Evolutionary conservation across 768 basidiomycete genomes (phyloP), one percentile per base, ranked within the genome.

Genomic region (Amanita pseudoporphyria): DNA sequence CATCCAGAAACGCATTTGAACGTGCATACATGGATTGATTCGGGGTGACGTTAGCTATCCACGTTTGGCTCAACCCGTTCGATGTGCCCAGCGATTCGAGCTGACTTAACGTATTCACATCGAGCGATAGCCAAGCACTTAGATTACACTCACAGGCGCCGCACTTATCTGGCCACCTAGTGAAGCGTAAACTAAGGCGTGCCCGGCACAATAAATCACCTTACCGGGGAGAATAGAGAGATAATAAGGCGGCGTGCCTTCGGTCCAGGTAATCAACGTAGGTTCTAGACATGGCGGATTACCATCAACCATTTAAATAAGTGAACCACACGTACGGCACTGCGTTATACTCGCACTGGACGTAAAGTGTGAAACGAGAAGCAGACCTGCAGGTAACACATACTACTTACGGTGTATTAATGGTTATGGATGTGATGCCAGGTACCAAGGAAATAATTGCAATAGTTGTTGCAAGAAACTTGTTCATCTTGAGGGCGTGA

Each of bases 401-500:
- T 7, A 12, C 21, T 18, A 45, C 51, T 54, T 59, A 86, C 84
- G 83, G 79, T 1, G 83, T 82, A 63, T 87, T 78, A 59, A 87
- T 66, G n/a, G 71, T 78, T 58, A 82, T 58, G 6, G 63, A 65
- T 44, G 57, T 44, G 54, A 74, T 54, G 67, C 45, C 44, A 56
- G 73, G 62, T 49, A 70, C 53, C 63, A 71, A 36, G 19, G 69
- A 67, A 51, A 66, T 53, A 54, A 73, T 55, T 40, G 70, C 64
- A 52, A 64, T 53, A 40, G 63, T 58, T 46, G 62, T 40, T 54
- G 57, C 56, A 54, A 70, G 61, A 54, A 64, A 68, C 58, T 70
- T 70, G 70, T 73, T 73, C 45, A 56, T 60, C 52, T 56, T 33
- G 52, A 36, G 26, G 26, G 35, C 36, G 38, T 43, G 48, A 52